Evolutionary conservation across 2,329 filamentous ascomycete species (phyloP), one percentile per base, ranked within the genome.

Genomic region (Aspergillus unguis): DNA sequence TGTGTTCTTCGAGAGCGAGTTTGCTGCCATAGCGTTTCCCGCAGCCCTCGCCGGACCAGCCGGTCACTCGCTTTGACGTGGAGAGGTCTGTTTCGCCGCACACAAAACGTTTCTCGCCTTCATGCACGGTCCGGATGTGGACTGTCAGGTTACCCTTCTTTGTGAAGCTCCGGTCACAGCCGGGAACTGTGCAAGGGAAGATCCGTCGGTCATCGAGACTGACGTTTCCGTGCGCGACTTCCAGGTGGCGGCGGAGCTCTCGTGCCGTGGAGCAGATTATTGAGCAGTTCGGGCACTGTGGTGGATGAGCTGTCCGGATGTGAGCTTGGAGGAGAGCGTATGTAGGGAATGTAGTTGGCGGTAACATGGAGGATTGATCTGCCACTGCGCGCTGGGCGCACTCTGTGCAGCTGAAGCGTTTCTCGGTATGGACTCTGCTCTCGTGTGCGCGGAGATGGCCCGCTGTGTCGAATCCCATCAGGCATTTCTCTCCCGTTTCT

Each of bases 121-220:
- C 81, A 66, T 96, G 92, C 0, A 86, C 85, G 8, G 83, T 85
- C 52, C 86, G 85, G 50, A 92, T 77, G 66, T 97, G 92, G 0
- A 85, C 83, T 11, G 86, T 88, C 47, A 95, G 78, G 62, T 96
- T 96, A n/a, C 87, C 86, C 56, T 82, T 84, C 65, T 87, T 88
- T 17, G 89, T 92, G 71, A 96, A 96, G 49, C 78, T 83, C 65
- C 88, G 89, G 50, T 75, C 77, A 69, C 92, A 96, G 25, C 81
- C 85, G 0, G 78, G 72, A 64, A 85, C 79, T 0, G 83, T 80
- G 67, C 92, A 96, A 1, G 74, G 68, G 46, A 86, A 83, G 0
- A 78, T 83, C 69, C 84, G 87, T 53, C 85, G 79, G 48, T 87
- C 82, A 52, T 84, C 78, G 6, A 86, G 62, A 25, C 63, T 71